Percentiles rank a stretch among this genome's conserved stretches.
phyloP scores from a whole-genome alignment of 306 rosid species.

The Prunus campanulata region DNA sequence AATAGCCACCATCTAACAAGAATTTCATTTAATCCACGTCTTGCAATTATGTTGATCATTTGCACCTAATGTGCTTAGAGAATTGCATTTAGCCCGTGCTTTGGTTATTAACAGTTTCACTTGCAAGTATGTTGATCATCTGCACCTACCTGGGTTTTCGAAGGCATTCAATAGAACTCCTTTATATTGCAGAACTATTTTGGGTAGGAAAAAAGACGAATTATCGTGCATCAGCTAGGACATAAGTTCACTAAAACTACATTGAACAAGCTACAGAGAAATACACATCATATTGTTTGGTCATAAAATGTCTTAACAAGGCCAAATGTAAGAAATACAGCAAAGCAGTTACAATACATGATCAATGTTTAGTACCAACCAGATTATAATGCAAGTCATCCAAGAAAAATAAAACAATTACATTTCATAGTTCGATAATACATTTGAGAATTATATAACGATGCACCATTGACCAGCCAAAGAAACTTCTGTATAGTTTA shows the following conservation, averaged over 20 bases:
- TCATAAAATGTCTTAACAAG: background rate
- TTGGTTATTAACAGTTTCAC: no score
- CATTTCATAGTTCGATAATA: background rate
- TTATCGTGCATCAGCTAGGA: no score
- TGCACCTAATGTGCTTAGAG: background rate
- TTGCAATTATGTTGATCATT: background rate
- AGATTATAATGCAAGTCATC: background rate
- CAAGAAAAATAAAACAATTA: background rate
- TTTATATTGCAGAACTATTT: no score
- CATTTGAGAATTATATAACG: background rate
- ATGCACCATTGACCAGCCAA: background rate
- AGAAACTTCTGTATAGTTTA: no score
- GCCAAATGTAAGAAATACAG: constrained; percentile 12
- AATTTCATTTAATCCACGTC: background rate
- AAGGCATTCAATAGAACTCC: no score
- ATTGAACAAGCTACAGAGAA: background rate
- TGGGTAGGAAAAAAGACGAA: no score
- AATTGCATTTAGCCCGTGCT: background rate
- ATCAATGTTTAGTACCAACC: background rate
- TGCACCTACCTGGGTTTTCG: no score
- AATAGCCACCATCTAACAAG: background rate
- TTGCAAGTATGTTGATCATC: no score
- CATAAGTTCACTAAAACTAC: no score
- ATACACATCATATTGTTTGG: background rate
- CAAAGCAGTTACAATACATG: background rate